Evolutionary conservation across 2,329 filamentous ascomycete species (phyloP).

Genomic region (Fusarium incarnatum): DNA sequence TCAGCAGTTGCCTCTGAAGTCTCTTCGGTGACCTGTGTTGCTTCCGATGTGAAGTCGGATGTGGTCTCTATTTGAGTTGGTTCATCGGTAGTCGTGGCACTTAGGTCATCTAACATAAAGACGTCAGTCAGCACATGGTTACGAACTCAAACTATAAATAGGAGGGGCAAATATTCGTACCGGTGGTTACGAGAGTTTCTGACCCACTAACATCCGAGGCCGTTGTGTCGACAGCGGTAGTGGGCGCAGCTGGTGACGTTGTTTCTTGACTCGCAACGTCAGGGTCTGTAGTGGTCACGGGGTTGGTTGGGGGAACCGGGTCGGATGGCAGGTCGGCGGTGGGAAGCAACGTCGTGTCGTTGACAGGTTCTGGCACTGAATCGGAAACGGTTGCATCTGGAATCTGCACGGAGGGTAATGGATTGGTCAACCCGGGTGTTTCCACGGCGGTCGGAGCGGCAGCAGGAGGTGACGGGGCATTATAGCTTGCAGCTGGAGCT

Average conservation of each 20-base stretch:
- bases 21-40: conserved; percentile 10
- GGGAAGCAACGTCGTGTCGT: conserved; percentile 30
- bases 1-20: conserved; percentile 30
- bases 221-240: conserved; percentile 33
- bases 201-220: conserved; percentile 30
- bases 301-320: conserved; percentile 7
- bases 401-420: conserved; percentile 28
- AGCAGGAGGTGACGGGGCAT: conserved; percentile 37
- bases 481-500: conserved; percentile 38
- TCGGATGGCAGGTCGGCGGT: conserved; percentile 31
- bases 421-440: conserved; percentile 39
- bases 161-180: conserved; percentile 37
- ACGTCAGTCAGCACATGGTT: conserved; percentile 32
- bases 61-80: conserved; percentile 35
- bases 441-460: conserved; percentile 31
- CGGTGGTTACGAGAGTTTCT: conserved; percentile 36
- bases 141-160: conserved; percentile 26
- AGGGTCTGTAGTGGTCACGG: conserved; percentile 27
- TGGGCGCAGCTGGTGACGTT: conserved; percentile 28
- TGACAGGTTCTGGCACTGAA: conserved; percentile 27
- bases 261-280: conserved; percentile 34
- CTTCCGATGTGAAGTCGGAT: conserved; percentile 32
- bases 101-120: conserved; percentile 30
- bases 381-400: conserved; percentile 31
- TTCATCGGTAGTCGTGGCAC: conserved; percentile 32